phyloP scores from a whole-genome alignment of 169 alveolate species.

The Perkinsus marinus region DNA sequence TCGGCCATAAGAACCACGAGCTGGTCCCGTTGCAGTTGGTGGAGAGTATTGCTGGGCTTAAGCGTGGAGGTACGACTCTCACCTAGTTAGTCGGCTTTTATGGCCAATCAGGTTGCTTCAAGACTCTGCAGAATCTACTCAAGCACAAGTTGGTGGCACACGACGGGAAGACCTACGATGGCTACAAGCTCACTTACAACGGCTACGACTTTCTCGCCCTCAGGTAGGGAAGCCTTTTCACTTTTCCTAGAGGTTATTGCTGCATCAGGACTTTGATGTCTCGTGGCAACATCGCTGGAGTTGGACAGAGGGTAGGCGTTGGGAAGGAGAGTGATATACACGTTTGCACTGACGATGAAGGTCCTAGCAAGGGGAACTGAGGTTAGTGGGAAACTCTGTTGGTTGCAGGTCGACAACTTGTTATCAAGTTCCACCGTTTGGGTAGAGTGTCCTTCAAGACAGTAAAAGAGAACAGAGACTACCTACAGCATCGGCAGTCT shows the following conservation, averaged over 20 bases:
- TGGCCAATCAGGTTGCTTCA: slow-evolving; percentile 32
- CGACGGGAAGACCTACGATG: slow-evolving; percentile 82
- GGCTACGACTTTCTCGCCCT: slow-evolving; percentile 98
- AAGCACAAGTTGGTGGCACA: slow-evolving; percentile 84
- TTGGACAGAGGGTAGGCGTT: slow-evolving; percentile 86
- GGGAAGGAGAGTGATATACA: slow-evolving; percentile 99
- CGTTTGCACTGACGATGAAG: slow-evolving; percentile 74
- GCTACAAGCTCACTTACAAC: slow-evolving; percentile 87
- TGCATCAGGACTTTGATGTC: slow-evolving; percentile 64
- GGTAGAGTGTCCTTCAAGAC: slow-evolving; percentile 93
- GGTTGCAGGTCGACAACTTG: slow-evolving; percentile 8
- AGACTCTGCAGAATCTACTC: slow-evolving; percentile 65
- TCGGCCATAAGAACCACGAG: slow-evolving; percentile 98
- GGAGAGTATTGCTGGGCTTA: slow-evolving; percentile 83
- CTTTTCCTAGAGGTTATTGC: background rate
- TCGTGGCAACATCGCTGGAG: slow-evolving; percentile 77
- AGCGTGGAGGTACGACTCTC: slow-evolving; percentile 61
- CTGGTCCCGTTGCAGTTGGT: slow-evolving; percentile 84
- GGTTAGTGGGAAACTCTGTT: slow-evolving; percentile 32
- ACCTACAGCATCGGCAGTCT: slow-evolving; percentile 81
- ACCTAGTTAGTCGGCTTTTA: background rate
- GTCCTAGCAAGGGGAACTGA: slow-evolving; percentile 58
- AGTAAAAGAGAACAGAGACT: slow-evolving; percentile 93
- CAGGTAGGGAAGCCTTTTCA: background rate
- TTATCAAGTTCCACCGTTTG: slow-evolving; percentile 45